Base-by-base conservation (phyloP, 352 stramenopile species). In the Pythium aquatile region DNA sequence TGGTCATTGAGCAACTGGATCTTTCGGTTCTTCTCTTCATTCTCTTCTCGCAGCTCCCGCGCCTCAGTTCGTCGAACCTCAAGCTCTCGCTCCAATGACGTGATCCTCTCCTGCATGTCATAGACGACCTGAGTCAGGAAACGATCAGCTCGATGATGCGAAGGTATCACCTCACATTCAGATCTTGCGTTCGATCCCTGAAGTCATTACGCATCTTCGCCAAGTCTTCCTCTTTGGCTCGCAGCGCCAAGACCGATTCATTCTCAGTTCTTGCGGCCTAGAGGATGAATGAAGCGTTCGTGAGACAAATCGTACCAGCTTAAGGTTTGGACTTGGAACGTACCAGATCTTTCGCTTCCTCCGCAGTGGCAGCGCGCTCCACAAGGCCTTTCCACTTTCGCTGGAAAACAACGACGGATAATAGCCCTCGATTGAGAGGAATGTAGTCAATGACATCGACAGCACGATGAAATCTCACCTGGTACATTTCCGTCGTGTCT, bases 1-100 rank as follows among this genome's bases (percentile, higher is more conserved):
- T 93, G 70, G n/a, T 91, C 76, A 32, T 87, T 89, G 17, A 93
- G 63, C 26, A 85, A 48, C 42, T 88, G 75, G 9, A 84, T 78
- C 48, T 87, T 85, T 10, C 74, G 74, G 30, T 76, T 77, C 40
- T 90, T 86, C 54, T 89, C 79, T 60, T 89, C 81, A n/a, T 64
- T 78, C 30, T 79, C 77, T 40, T 91, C 83, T 56, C 86, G 80
- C 0, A 76, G 61, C 29, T 93, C 83, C 3, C 83, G 78, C 1
- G 78, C 64, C 49, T 90, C 79, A 0, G 69, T 68, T 37, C 83
- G 76, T 30, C 81, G 77, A 44, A 89, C 72, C 55, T 90, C 81
- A 10, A 90, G 28, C 32, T 90, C 83, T 13, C 81, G 70, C n/a
- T 88, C 76, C 17, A 88, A 28, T 0, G 64, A 65, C 9, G 58